Percentiles rank a stretch among this genome's conserved stretches.
phyloP scores from a whole-genome alignment of 208 protist genomes.

The Novymonas esmeraldas region DNA sequence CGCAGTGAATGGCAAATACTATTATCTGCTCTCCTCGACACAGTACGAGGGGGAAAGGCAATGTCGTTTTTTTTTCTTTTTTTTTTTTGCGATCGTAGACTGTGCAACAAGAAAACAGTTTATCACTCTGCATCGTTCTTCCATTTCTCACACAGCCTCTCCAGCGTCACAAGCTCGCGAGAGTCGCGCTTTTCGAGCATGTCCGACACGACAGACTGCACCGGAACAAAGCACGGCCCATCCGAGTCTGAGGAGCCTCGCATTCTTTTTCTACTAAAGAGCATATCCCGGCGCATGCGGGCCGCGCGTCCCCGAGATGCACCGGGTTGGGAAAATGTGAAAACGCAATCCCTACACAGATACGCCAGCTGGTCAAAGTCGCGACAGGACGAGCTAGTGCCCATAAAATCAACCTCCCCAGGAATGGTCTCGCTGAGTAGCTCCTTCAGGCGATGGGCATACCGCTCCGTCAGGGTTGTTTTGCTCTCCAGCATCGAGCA shows the following conservation, averaged over 20 bases:
- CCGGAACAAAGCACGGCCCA: conserved; percentile 42
- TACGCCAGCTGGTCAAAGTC: conserved; percentile 77
- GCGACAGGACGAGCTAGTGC: conserved; percentile 60
- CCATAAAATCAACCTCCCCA: conserved; percentile 61
- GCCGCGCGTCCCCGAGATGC: conserved; percentile 8
- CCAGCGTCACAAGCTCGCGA: conserved; percentile 12
- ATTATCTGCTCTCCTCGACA: no score
- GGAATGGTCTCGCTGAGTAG: conserved; percentile 50
- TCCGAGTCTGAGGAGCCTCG: conserved; percentile 16
- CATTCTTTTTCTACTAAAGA: conserved; percentile 58
- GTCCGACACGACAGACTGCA: conserved; percentile 14
- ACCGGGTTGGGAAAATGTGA: conserved; percentile 34
- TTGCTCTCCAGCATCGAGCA: conserved; percentile 1
- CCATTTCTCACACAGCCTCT: conserved; percentile 30
- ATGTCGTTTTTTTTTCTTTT: neutral
- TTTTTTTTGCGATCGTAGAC: neutral
- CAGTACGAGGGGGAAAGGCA: no score
- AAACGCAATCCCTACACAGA: conserved; percentile 58
- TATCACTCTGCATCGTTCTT: neutral
- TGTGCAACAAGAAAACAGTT: neutral
- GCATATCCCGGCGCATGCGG: conserved; percentile 26
- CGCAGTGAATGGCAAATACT: no score
- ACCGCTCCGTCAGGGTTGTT: conserved; percentile 30
- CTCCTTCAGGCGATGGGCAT: conserved; percentile 22
- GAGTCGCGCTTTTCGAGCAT: conserved; percentile 26